phyloP scores from a whole-genome alignment of 2,329 filamentous ascomycete genomes.

The Colletotrichum scovillei region DNA sequence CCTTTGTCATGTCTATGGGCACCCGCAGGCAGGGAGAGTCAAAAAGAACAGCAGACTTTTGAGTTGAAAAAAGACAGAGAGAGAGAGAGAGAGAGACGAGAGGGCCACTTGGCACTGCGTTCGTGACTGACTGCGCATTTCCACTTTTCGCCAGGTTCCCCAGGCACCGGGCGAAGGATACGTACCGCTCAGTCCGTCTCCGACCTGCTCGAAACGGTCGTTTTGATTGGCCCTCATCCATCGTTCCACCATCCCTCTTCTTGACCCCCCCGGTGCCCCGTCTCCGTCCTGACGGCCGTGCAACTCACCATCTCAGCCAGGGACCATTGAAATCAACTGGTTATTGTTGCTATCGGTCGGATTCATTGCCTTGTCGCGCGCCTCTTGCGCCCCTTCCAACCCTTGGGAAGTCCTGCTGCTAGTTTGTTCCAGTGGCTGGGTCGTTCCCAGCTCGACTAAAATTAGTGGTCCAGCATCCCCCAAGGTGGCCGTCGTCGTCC shows the following conservation, averaged over 20 bases:
- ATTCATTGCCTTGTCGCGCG: background rate
- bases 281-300: background rate
- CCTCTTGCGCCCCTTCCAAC: background rate
- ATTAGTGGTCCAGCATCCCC: slow-evolving; percentile 32
- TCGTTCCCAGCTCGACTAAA: slow-evolving; percentile 34
- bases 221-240: slow-evolving; percentile 24
- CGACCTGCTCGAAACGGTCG: slow-evolving; percentile 18
- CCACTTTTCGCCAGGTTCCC: slow-evolving; percentile 30
- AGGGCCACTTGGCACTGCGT: slow-evolving; percentile 6
- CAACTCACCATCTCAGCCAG: background rate
- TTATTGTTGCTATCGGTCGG: background rate
- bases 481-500: slow-evolving; percentile 11
- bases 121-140: slow-evolving; percentile 10
- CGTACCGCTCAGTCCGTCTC: slow-evolving; percentile 20
- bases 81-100: background rate
- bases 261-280: background rate
- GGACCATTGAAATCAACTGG: slow-evolving; percentile 14
- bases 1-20: slow-evolving; percentile 26
- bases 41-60: slow-evolving; percentile 17
- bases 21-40: background rate
- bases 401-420: slow-evolving; percentile 13
- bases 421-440: slow-evolving; percentile 32
- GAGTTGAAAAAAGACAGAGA: background rate
- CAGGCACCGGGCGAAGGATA: slow-evolving; percentile 23
- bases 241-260: background rate